Percentiles rank a stretch among this genome's conserved stretches.
These are phyloP conservation scores for Sporothrix curviconia DNA, from an alignment of 2,329 filamentous ascomycete genomes.

Conservation along the genomic window DNA sequence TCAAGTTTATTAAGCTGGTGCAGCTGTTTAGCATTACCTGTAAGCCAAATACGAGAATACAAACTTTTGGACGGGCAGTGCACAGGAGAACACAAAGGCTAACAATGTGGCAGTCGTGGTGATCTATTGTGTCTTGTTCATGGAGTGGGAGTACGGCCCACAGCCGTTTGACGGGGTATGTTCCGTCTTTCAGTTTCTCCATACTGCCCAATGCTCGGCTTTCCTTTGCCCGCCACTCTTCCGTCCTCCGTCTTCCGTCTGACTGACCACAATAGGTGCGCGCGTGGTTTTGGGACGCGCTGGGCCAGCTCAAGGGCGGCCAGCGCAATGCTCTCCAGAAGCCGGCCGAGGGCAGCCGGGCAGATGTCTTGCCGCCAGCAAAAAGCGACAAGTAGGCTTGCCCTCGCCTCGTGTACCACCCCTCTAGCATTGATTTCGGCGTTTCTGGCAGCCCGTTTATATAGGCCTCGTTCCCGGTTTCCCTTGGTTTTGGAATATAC, in stretches of 20 bases:
- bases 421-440: not conserved
- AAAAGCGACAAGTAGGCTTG: not conserved
- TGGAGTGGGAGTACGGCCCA: conserved; percentile 46
- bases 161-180: conserved; percentile 40
- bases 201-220: not conserved
- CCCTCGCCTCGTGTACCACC: not conserved
- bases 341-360: not conserved
- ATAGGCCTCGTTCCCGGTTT: not conserved
- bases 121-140: conserved; percentile 53
- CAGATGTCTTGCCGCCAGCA: not conserved
- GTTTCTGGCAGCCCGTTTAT: not conserved
- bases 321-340: conserved; percentile 2
- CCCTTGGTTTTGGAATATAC: conserved; percentile 1
- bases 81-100: not conserved
- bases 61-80: not conserved
- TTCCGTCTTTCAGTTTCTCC: not conserved
- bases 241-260: not conserved
- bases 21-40: conserved; percentile 55
- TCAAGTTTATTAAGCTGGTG: conserved; percentile 56
- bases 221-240: too few species aligned
- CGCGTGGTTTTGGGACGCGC: conserved; percentile 21
- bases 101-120: conserved; percentile 37
- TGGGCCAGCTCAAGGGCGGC: conserved; percentile 13
- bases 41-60: too few species aligned
- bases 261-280: conserved; percentile 20